phyloP scores from a whole-genome alignment of 2,329 filamentous ascomycete species.

The Gyromitra esculenta region DNA sequence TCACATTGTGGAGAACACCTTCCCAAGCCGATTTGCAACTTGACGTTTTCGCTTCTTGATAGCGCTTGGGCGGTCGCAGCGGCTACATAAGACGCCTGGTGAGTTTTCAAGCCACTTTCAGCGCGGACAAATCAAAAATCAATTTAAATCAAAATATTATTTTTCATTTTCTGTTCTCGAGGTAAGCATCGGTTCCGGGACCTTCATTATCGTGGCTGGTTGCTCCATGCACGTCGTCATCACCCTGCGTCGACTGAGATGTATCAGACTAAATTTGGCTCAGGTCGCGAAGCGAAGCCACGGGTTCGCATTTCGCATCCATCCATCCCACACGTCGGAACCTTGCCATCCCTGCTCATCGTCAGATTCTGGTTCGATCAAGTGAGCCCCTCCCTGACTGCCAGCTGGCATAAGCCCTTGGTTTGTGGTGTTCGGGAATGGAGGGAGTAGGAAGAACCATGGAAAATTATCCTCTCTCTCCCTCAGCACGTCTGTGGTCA shows the following conservation, averaged over 20 bases:
- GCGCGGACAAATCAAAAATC: not conserved
- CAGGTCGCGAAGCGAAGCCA: constrained; percentile 54
- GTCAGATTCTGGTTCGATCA: constrained; percentile 52
- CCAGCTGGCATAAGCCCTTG: constrained; percentile 52
- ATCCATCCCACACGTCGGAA: constrained; percentile 51
- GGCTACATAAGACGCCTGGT: constrained; percentile 29
- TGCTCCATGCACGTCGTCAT: constrained; percentile 53
- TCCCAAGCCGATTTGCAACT: constrained; percentile 20
- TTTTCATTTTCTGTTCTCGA: constrained; percentile 32
- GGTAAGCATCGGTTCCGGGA: constrained; percentile 38
- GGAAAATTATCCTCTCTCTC: constrained; percentile 31
- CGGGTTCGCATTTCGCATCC: constrained; percentile 51
- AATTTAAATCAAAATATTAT: constrained; percentile 19
- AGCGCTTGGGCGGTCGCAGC: constrained; percentile 36
- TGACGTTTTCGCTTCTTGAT: constrained; percentile 19
- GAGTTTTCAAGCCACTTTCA: constrained; percentile 29
- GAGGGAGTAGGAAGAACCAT: constrained; percentile 40
- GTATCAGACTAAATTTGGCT: constrained; percentile 54
- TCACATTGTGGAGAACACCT: constrained; percentile 39
- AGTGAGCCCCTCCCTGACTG: constrained; percentile 53
- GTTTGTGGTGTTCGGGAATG: constrained; percentile 48
- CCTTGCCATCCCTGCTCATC: constrained; percentile 52
- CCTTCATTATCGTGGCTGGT: constrained; percentile 52
- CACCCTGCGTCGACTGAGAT: constrained; percentile 54
- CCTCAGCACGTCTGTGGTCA: constrained; percentile 28